phyloP scores from a whole-genome alignment of 257 asterid genomes.

The Henckelia pumila region DNA sequence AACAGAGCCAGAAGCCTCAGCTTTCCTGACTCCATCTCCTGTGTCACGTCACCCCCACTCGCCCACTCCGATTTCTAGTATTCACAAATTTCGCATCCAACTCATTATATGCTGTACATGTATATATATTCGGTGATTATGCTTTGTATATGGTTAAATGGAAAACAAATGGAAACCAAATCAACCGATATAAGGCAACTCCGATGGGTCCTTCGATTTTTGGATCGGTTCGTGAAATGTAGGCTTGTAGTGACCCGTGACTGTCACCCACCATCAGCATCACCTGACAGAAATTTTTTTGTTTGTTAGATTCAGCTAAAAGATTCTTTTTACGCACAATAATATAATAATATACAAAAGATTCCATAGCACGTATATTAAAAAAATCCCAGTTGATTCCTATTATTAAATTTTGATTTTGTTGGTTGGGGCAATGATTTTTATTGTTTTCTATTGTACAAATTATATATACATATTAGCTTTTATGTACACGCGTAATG shows the following conservation, averaged over 20 bases:
- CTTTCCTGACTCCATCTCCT: conserved; percentile 54
- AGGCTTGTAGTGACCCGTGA: not conserved
- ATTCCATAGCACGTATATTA: not conserved
- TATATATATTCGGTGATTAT: no score
- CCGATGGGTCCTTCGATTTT: not conserved
- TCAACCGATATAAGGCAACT: not conserved
- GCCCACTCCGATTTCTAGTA: not conserved
- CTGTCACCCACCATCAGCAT: not conserved
- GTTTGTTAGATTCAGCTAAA: not conserved
- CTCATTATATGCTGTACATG: no score
- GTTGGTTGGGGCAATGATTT: not conserved
- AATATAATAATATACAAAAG: not conserved
- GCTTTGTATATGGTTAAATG: not conserved
- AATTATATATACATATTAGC: no score
- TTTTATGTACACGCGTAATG: no score
- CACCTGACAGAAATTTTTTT: not conserved
- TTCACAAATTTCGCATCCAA: not conserved
- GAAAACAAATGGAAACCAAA: not conserved
- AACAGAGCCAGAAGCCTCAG: conserved; percentile 54
- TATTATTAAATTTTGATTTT: not conserved
- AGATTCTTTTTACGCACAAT: not conserved
- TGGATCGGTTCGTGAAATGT: not conserved
- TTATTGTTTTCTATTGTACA: no score
- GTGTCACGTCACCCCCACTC: conserved; percentile 30
- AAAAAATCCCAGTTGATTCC: not conserved